Evolutionary conservation across 1,284 basidiomycete species (phyloP).

Genomic region (Tilletia indica): DNA sequence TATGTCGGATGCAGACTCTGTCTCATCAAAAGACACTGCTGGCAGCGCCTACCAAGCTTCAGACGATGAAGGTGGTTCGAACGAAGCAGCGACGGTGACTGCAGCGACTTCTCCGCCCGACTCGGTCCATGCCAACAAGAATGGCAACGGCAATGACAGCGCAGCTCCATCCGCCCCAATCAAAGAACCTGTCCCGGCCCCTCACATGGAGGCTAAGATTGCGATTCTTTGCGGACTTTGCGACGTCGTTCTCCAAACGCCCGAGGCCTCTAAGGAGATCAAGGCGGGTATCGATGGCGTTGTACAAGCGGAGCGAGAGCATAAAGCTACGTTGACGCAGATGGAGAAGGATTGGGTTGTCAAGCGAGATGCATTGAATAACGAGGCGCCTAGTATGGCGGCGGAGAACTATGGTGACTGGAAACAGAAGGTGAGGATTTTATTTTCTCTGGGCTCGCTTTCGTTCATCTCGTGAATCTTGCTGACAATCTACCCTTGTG

Average conservation of each 20-base stretch:
- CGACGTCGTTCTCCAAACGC: constrained; percentile 15
- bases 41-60: constrained; percentile 2
- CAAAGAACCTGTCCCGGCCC: constrained; percentile 5
- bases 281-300: background rate
- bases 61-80: constrained; percentile 11
- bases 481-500: background rate
- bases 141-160: background rate
- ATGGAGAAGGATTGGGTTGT: constrained; percentile 16
- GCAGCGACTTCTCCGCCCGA: constrained; percentile 10
- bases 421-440: constrained; percentile 5
- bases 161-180: background rate
- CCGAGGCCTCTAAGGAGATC: constrained; percentile 11
- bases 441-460: background rate
- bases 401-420: constrained; percentile 2
- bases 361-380: background rate
- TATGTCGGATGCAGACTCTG: constrained; percentile 15
- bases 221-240: constrained; percentile 8
- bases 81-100: background rate
- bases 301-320: constrained; percentile 4
- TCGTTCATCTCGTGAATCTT: no score
- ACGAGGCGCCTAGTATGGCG: constrained; percentile 10
- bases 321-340: background rate
- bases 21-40: background rate
- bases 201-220: constrained; percentile 12
- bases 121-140: background rate